Conservation (phyloP, 495 filamentous ascomycete species). For the Cenococcum geophilum region DNA sequence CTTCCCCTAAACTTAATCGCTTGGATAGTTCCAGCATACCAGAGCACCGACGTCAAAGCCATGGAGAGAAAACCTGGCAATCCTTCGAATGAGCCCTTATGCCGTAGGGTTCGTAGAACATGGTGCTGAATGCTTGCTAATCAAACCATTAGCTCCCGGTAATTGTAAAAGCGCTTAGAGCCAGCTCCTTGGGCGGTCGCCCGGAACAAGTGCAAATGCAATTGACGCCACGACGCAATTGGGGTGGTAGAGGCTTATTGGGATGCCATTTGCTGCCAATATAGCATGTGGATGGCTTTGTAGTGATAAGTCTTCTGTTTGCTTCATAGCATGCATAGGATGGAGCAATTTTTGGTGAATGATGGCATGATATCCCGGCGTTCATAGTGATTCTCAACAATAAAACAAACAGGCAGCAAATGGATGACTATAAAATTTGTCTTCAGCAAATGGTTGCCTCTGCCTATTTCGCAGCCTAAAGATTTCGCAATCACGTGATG, state of each 20-base stretch:
- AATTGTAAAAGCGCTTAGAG: conserved; percentile 58
- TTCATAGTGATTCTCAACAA: conserved; percentile 2
- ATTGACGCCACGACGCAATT: conserved; percentile 66
- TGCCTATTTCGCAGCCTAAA: conserved; percentile 23
- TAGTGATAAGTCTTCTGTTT: conserved; percentile 9
- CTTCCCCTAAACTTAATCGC: conserved; percentile 7
- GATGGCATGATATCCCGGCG: conserved; percentile 32
- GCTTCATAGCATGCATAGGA: conserved; percentile 31
- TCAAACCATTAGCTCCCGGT: conserved; percentile 52
- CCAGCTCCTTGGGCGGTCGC: conserved; percentile 26
- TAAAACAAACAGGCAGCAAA: background rate
- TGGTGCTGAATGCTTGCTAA: conserved; percentile 11
- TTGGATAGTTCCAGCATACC: no score
- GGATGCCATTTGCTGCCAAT: conserved; percentile 86
- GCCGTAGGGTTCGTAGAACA: background rate
- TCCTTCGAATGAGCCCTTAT: background rate
- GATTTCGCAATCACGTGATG: conserved; percentile 1
- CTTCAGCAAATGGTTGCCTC: background rate
- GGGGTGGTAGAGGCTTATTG: conserved; percentile 82
- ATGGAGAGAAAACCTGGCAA: background rate
- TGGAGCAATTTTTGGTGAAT: conserved; percentile 21
- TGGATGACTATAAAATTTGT: background rate
- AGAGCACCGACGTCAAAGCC: background rate
- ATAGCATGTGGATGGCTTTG: conserved; percentile 30
- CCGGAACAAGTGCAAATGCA: conserved; percentile 58